These are phyloP conservation scores for Calcarisporium arbuscula DNA, from an alignment of 2,329 filamentous ascomycete genomes.

Conservation along the genomic window DNA sequence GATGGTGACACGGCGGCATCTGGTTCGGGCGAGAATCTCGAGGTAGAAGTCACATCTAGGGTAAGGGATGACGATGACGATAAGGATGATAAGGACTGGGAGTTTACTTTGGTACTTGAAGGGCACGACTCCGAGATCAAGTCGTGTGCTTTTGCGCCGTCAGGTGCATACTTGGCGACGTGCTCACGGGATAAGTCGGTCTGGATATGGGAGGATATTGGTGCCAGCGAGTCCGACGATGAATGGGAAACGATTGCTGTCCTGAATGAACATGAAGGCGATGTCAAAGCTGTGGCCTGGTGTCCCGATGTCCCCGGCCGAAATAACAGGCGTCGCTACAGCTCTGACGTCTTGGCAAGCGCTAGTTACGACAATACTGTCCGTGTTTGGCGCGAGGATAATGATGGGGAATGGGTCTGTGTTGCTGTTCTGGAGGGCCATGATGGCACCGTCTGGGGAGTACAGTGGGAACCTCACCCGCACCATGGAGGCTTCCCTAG, in stretches of 20 bases:
- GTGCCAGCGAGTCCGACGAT: slow-evolving; percentile 67
- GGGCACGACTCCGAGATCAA: slow-evolving; percentile 95
- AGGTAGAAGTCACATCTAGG: slow-evolving; percentile 34
- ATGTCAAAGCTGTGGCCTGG: slow-evolving; percentile 93
- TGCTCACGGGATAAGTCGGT: slow-evolving; percentile 90
- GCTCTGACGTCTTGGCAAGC: slow-evolving; percentile 71
- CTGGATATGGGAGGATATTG: slow-evolving; percentile 97
- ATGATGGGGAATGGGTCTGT: slow-evolving; percentile 86
- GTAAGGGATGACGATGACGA: slow-evolving; percentile 17
- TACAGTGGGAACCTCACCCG: slow-evolving; percentile 60
- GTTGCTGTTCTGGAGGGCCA: slow-evolving; percentile 78
- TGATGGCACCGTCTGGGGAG: slow-evolving; percentile 79
- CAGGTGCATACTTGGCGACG: slow-evolving; percentile 75
- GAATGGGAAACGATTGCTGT: slow-evolving; percentile 97
- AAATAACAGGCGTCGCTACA: slow-evolving; percentile 38
- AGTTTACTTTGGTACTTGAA: slow-evolving; percentile 85
- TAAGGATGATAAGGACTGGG: slow-evolving; percentile 75
- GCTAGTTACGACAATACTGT: slow-evolving; percentile 94
- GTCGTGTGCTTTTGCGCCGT: slow-evolving; percentile 65
- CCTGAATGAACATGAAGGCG: slow-evolving; percentile 86
- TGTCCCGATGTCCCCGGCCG: slow-evolving; percentile 61
- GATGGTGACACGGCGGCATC: slow-evolving; percentile 39
- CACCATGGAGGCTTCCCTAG: slow-evolving; percentile 45
- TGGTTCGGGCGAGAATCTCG: slow-evolving; percentile 22
- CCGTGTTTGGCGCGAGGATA: slow-evolving; percentile 81